Percentiles rank a stretch among this genome's conserved stretches.
Evolutionary conservation across 352 stramenopile genomes (phyloP).

Genomic region (Globisporangium middletonii): DNA sequence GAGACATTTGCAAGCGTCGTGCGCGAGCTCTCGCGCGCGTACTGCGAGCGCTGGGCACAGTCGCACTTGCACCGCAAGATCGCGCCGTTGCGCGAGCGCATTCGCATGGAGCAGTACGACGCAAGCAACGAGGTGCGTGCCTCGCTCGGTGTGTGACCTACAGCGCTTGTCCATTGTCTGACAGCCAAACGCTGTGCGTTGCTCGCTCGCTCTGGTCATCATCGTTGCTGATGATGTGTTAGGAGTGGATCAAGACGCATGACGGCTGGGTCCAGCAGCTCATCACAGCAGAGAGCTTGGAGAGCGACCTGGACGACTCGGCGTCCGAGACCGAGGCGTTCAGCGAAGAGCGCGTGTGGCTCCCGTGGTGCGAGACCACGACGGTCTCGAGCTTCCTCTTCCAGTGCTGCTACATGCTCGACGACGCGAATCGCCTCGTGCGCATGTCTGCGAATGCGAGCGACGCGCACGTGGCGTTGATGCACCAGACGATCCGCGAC

Average conservation of each 20-base stretch:
- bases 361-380: conserved; percentile 80
- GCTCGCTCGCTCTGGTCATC: neutral
- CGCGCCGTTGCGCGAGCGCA: conserved; percentile 46
- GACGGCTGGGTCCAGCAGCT: conserved; percentile 73
- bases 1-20: conserved; percentile 53
- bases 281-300: conserved; percentile 40
- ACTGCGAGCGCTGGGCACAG: conserved; percentile 64
- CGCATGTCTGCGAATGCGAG: conserved; percentile 30
- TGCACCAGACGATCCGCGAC: conserved; percentile 61
- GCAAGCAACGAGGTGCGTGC: conserved; percentile 64
- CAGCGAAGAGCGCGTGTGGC: conserved; percentile 73
- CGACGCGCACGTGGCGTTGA: conserved; percentile 42
- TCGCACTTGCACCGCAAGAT: conserved; percentile 58
- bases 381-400: conserved; percentile 83
- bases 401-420: conserved; percentile 76
- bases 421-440: conserved; percentile 70
- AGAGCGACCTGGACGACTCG: conserved; percentile 28
- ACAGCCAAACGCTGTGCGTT: too few species aligned
- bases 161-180: neutral
- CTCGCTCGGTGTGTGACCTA: too few species aligned
- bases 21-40: conserved; percentile 44
- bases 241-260: conserved; percentile 61
- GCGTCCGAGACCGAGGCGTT: conserved; percentile 36
- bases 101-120: conserved; percentile 64
- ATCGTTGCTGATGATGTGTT: neutral